phyloP scores from a whole-genome alignment of 2,329 filamentous ascomycete genomes.

The Fusarium humuli region DNA sequence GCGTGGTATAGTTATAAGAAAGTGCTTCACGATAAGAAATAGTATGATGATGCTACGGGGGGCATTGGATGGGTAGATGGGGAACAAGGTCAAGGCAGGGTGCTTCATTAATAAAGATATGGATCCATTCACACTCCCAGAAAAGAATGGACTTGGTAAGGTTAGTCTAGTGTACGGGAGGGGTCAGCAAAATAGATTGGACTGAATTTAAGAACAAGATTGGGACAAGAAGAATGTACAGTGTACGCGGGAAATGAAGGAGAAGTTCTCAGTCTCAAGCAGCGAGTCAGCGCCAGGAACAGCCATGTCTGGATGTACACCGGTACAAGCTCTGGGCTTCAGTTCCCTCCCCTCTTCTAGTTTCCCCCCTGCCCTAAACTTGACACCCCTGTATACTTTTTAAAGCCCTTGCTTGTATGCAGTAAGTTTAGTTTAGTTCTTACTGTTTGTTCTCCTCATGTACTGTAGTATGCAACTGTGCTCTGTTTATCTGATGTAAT shows the following conservation, averaged over 20 bases:
- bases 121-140: conserved; percentile 2
- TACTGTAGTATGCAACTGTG: neutral
- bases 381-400: neutral
- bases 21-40: conserved; percentile 19
- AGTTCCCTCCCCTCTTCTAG: neutral
- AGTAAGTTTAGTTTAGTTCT: conserved; percentile 13
- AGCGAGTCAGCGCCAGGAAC: conserved; percentile 38
- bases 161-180: conserved; percentile 30
- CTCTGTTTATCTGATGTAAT: conserved; percentile 4
- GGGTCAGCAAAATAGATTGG: conserved; percentile 45
- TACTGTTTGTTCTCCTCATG: neutral
- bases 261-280: conserved; percentile 25
- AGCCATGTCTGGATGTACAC: conserved; percentile 32
- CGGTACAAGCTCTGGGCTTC: conserved; percentile 14
- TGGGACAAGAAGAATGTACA: conserved; percentile 26
- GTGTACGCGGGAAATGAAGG: conserved; percentile 42
- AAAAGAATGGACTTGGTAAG: conserved; percentile 7
- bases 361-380: neutral
- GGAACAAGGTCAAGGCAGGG: conserved; percentile 16
- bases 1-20: conserved; percentile 30
- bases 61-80: neutral
- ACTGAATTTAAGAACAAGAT: conserved; percentile 9
- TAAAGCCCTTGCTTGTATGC: conserved; percentile 9
- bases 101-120: conserved; percentile 43
- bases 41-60: conserved; percentile 33